Percentiles rank a stretch among this genome's conserved stretches.
Evolutionary conservation across 495 filamentous ascomycete genomes (phyloP).

Genomic region (Darksidea phi): DNA sequence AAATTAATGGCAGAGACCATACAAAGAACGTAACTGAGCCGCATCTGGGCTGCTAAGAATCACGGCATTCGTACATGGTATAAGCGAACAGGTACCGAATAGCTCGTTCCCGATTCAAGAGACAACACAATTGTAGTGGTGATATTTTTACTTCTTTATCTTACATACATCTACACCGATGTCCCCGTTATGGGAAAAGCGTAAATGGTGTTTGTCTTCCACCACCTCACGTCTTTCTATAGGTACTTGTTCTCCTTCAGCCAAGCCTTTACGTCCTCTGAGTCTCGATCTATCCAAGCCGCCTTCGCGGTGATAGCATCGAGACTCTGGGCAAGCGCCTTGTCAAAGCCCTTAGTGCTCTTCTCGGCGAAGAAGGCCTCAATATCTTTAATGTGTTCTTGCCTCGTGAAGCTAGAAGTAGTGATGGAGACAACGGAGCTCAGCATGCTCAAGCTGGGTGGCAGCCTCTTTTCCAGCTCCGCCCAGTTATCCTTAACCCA

Average conservation of each 20-base stretch:
- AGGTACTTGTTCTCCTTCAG: constrained; percentile 58
- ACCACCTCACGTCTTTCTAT: background rate
- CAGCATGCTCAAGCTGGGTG: constrained; percentile 80
- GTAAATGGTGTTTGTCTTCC: background rate
- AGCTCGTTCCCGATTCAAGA: too few species aligned
- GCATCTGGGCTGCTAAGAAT: too few species aligned
- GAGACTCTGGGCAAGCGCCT: constrained; percentile 59
- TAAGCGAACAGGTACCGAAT: background rate
- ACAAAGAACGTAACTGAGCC: too few species aligned
- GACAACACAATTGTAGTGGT: background rate
- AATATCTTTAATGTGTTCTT: constrained; percentile 71
- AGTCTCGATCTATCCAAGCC: constrained; percentile 62
- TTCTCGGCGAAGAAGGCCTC: constrained; percentile 76
- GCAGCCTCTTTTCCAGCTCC: constrained; percentile 69
- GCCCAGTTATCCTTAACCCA: constrained; percentile 92
- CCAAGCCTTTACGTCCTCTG: constrained; percentile 60
- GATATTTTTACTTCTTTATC: background rate
- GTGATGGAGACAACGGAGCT: constrained; percentile 80
- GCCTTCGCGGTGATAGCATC: constrained; percentile 62
- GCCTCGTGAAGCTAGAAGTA: constrained; percentile 75
- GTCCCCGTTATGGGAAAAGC: background rate
- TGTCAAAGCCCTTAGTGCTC: constrained; percentile 71
- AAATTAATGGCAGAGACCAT: too few species aligned
- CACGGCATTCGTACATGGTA: background rate
- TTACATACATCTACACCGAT: background rate